Evolutionary conservation across 352 stramenopile genomes (phyloP).

Genomic region (Globisporangium apiculatum): DNA sequence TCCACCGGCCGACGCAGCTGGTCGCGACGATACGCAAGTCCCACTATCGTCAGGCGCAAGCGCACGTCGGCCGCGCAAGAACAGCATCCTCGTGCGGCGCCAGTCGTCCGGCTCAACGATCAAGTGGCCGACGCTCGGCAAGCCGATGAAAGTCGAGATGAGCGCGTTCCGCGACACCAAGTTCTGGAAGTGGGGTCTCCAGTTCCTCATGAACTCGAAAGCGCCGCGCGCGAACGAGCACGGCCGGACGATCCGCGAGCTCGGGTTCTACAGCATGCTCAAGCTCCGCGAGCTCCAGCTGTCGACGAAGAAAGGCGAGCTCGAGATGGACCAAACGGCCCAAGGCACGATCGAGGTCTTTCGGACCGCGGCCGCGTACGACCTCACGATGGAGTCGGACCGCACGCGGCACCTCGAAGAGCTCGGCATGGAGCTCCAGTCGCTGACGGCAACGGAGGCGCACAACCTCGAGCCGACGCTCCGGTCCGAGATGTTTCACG

Average conservation of each 20-base stretch:
- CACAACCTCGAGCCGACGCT: constrained; percentile 64
- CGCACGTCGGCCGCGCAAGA: constrained; percentile 9
- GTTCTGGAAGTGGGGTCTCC: constrained; percentile 84
- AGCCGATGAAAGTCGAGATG: constrained; percentile 82
- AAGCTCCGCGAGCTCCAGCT: constrained; percentile 76
- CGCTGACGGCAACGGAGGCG: constrained; percentile 45
- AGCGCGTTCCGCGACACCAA: constrained; percentile 70
- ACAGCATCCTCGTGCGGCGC: constrained; percentile 12
- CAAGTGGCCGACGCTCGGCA: constrained; percentile 38
- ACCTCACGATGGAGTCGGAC: constrained; percentile 70
- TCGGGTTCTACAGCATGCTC: constrained; percentile 85
- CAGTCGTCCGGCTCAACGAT: constrained; percentile 10
- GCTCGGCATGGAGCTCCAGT: constrained; percentile 73
- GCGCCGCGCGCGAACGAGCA: constrained; percentile 69
- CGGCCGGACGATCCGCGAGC: constrained; percentile 69
- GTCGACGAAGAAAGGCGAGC: constrained; percentile 66
- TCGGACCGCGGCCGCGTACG: constrained; percentile 33
- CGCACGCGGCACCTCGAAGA: constrained; percentile 61
- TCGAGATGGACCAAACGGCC: constrained; percentile 85
- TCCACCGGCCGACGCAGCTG: constrained; percentile 26
- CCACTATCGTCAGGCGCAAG: constrained; percentile 1
- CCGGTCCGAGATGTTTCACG: constrained; percentile 41
- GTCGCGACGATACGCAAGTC: constrained; percentile 4
- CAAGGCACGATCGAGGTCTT: constrained; percentile 84
- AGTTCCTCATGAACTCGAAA: constrained; percentile 82